Conservation (phyloP, 768 basidiomycete genomes). For the Lactarius tabidus region DNA sequence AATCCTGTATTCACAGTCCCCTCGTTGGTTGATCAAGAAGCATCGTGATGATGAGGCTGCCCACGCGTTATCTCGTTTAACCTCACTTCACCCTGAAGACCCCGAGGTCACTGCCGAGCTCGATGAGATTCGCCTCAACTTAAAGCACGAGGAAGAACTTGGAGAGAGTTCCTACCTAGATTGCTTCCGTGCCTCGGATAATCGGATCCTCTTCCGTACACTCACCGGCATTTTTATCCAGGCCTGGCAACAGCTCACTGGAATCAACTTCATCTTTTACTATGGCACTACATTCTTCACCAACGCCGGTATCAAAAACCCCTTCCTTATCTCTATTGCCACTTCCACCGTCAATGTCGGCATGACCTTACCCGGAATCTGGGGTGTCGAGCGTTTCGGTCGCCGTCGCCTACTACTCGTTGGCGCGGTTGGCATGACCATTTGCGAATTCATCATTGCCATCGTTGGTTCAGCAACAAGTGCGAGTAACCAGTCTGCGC, state of each 20-base stretch:
- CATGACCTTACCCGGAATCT: constrained; percentile 44
- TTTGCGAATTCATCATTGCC: constrained; percentile 82
- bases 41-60: constrained; percentile 57
- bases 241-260: constrained; percentile 74
- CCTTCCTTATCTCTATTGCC: constrained; percentile 57
- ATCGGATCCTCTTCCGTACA: constrained; percentile 63
- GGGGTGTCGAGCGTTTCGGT: constrained; percentile 76
- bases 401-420: constrained; percentile 69
- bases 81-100: constrained; percentile 47
- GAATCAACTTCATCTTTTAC: constrained; percentile 82
- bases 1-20: constrained; percentile 43
- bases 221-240: constrained; percentile 70
- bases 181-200: constrained; percentile 44
- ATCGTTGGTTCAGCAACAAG: constrained; percentile 54
- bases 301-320: constrained; percentile 41
- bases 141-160: constrained; percentile 56
- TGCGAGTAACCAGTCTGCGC: constrained; percentile 46
- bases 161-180: constrained; percentile 63
- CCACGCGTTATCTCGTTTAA: constrained; percentile 57
- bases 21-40: constrained; percentile 73
- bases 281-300: constrained; percentile 42
- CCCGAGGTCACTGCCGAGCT: constrained; percentile 51
- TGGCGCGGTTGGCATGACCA: constrained; percentile 61
- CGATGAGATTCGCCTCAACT: constrained; percentile 53
- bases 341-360: constrained; percentile 57